phyloP scores from a whole-genome alignment of 2,329 filamentous ascomycete species.

The Ophiostoma pallidulum region DNA sequence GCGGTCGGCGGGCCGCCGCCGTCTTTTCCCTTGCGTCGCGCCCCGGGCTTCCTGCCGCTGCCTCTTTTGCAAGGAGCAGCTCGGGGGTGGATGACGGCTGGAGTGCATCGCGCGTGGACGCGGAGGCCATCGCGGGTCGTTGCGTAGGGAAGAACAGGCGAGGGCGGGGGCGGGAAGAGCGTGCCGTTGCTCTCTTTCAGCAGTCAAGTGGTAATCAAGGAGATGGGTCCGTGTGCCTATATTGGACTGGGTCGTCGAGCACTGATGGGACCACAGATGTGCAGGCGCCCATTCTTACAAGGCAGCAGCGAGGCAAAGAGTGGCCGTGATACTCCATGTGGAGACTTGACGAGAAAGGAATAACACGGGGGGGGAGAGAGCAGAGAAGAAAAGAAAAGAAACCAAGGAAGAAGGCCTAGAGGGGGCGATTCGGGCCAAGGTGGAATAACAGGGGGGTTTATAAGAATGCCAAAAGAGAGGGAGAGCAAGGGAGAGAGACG shows the following conservation, averaged over 20 bases:
- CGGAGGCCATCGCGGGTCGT: conserved; percentile 1
- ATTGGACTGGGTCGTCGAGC: too few species aligned
- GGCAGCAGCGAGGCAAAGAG: too few species aligned
- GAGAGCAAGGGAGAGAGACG: background rate
- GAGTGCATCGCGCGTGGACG: background rate
- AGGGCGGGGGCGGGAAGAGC: too few species aligned
- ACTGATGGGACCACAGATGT: too few species aligned
- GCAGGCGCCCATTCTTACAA: too few species aligned
- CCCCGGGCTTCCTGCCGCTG: background rate
- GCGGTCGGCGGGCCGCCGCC: background rate
- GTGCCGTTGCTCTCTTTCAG: too few species aligned
- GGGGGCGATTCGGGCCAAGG: conserved; percentile 1
- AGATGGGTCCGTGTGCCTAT: too few species aligned
- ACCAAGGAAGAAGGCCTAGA: background rate
- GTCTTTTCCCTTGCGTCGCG: background rate
- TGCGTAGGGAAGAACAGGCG: background rate
- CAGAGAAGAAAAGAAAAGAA: background rate
- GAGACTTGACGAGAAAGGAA: too few species aligned
- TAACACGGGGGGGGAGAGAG: too few species aligned
- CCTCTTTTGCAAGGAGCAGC: conserved; percentile 5
- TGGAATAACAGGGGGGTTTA: background rate
- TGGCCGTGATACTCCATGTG: too few species aligned
- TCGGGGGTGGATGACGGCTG: conserved; percentile 5
- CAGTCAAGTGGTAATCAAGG: too few species aligned
- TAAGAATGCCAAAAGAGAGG: background rate